Evolutionary conservation across 106 monocot genomes (phyloP).

Genomic region (Dactylorhiza incarnata): DNA sequence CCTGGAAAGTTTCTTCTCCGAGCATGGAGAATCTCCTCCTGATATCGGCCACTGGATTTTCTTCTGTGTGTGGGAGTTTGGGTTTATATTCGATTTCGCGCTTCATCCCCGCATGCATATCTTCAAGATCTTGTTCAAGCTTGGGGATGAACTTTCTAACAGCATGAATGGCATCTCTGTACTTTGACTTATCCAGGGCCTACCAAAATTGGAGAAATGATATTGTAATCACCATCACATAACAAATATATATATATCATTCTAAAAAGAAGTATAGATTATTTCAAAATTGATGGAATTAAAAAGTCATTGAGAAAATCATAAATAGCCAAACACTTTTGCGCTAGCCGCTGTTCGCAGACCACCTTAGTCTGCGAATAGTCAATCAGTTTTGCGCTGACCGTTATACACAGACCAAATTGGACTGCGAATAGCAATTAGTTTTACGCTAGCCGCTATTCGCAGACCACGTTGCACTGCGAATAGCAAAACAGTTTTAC

Average conservation of each 20-base stretch:
- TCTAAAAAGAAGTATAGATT: too few relatives aligned
- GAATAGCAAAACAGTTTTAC: too few relatives aligned
- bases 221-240: background rate
- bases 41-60: constrained; percentile 5
- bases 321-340: too few relatives aligned
- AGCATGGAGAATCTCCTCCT: background rate
- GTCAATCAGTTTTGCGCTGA: too few relatives aligned
- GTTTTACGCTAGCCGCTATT: too few relatives aligned
- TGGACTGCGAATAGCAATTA: too few relatives aligned
- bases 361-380: too few relatives aligned
- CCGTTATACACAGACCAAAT: too few relatives aligned
- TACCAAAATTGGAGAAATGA: constrained; percentile 19
- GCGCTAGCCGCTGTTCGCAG: too few relatives aligned
- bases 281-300: too few relatives aligned
- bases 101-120: constrained; percentile 43
- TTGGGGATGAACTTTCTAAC: constrained; percentile 65
- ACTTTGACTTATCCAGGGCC: constrained; percentile 96
- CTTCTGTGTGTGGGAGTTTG: constrained; percentile 8
- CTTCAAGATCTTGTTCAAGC: constrained; percentile 75
- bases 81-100: constrained; percentile 19
- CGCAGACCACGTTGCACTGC: too few relatives aligned
- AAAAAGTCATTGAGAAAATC: too few relatives aligned
- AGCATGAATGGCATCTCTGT: constrained; percentile 60
- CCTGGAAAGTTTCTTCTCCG: constrained; percentile 18
- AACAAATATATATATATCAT: background rate